Conservation (phyloP, 2,329 filamentous ascomycete genomes). For the Tympanopsis confertula region DNA sequence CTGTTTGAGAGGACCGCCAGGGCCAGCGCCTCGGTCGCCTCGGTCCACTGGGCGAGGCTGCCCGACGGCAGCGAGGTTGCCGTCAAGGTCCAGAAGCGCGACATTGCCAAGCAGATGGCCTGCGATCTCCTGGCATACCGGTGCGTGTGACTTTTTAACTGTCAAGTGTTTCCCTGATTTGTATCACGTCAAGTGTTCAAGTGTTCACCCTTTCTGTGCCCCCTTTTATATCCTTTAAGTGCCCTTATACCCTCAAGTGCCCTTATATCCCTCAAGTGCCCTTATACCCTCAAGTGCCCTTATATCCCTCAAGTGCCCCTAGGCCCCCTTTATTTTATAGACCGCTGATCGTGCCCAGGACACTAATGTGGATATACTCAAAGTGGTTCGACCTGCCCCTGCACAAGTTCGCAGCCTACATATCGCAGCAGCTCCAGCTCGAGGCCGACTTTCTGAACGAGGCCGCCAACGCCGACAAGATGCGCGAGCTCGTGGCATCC, state of each 20-base stretch:
- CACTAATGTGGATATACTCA: too few species aligned
- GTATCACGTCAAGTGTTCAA: too few species aligned
- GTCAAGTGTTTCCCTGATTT: too few species aligned
- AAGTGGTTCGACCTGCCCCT: constrained; percentile 51
- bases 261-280: too few species aligned
- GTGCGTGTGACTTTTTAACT: constrained; percentile 15
- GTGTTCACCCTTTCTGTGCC: too few species aligned
- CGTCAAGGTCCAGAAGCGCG: constrained; percentile 59
- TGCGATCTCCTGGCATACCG: constrained; percentile 64
- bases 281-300: too few species aligned
- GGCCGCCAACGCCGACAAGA: constrained; percentile 48
- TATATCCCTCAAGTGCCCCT: too few species aligned
- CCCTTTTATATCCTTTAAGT: too few species aligned
- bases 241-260: too few species aligned
- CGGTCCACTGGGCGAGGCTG: constrained; percentile 57
- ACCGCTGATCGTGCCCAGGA: too few species aligned
- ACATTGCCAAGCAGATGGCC: constrained; percentile 52
- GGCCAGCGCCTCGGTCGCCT: constrained; percentile 55
- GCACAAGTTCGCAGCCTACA: constrained; percentile 54
- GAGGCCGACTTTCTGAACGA: constrained; percentile 61
- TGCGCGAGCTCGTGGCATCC: constrained; percentile 38
- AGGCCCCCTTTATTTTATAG: too few species aligned
- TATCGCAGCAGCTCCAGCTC: constrained; percentile 50
- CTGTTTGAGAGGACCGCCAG: constrained; percentile 20
- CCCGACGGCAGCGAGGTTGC: constrained; percentile 49